phyloP scores from a whole-genome alignment of 768 basidiomycete genomes.

The Tricholoma saponaceum region DNA sequence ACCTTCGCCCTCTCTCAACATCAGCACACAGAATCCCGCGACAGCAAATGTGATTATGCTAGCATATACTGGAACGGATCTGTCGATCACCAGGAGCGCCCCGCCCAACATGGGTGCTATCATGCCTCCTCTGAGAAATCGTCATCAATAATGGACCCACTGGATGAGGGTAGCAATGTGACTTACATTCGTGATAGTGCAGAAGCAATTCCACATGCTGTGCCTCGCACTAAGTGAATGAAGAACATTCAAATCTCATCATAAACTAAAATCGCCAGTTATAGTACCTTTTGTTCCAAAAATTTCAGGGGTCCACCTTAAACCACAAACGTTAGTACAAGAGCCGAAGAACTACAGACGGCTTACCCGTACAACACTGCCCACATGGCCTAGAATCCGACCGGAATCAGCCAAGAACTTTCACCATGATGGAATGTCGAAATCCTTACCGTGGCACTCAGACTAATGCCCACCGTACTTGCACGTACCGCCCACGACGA shows the following conservation, averaged over 20 bases:
- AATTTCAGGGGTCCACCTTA: constrained; percentile 78
- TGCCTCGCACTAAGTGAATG: constrained; percentile 61
- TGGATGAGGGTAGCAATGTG: not conserved
- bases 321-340: constrained; percentile 2
- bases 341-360: not conserved
- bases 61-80: constrained; percentile 71
- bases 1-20: constrained; percentile 50
- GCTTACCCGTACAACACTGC: constrained; percentile 73
- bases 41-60: constrained; percentile 64
- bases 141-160: not conserved
- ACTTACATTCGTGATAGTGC: constrained; percentile 80
- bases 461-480: constrained; percentile 72
- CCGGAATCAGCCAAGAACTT: not conserved
- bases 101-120: constrained; percentile 83
- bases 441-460: constrained; percentile 62
- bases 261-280: not conserved
- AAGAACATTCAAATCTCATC: not conserved
- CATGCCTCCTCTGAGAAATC: constrained; percentile 70
- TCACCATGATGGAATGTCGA: not conserved
- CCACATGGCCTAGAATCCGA: constrained; percentile 65
- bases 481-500: constrained; percentile 55
- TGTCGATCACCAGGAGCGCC: constrained; percentile 58
- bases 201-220: constrained; percentile 84
- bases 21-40: constrained; percentile 58
- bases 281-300: constrained; percentile 68